Evolutionary conservation across 1,284 basidiomycete genomes (phyloP), one percentile per base, ranked within the genome.

Genomic region (Melampsora americana): DNA sequence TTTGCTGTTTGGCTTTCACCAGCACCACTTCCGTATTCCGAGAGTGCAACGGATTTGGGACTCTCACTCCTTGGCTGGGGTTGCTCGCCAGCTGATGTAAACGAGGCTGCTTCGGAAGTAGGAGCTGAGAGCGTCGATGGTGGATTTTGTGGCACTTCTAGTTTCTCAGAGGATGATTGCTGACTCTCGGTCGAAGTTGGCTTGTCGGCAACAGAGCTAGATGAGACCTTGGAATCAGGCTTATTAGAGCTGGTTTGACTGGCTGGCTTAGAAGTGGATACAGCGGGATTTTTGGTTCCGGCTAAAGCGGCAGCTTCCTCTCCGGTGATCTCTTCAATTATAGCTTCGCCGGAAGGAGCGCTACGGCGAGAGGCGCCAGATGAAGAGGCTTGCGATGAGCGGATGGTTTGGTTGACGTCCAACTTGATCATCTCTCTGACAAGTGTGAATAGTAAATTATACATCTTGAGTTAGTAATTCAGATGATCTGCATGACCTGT

Each of bases 311-410:
- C 71, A 28, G 48, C 48, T 75, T 75, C 73, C 26, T 75, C 73
- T 11, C 60, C 59, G 11, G 59, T 75, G 28, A 75, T 75, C 48
- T 75, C 73, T 75, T 75, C 66, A 60, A 75, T 75, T 11, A 75
- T 28, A 2, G 73, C 64, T 61, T 46, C 73, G 11, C 66, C 73
- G 18, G 66, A 69, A 66, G 64, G 42, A 48, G 59, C 16, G 30
- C 28, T 42, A 59, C 48, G 42, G 44, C 59, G 73, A 64, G 66
- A 48, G 20, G 26, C 42, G 18, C 35, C 32, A 39, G 14, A 48
- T 39, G 56, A 64, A 18, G 72, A 69, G n/a, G 59, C 50, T 9
- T 46, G 42, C 18, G 66, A 39, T 14, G 73, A 46, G 44, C 60
- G 56, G 28, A 75, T 50, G 50, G 66, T 66, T 68, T 60, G 50